Base-by-base conservation (phyloP, 306 rosid species). In the Glycine soja region DNA sequence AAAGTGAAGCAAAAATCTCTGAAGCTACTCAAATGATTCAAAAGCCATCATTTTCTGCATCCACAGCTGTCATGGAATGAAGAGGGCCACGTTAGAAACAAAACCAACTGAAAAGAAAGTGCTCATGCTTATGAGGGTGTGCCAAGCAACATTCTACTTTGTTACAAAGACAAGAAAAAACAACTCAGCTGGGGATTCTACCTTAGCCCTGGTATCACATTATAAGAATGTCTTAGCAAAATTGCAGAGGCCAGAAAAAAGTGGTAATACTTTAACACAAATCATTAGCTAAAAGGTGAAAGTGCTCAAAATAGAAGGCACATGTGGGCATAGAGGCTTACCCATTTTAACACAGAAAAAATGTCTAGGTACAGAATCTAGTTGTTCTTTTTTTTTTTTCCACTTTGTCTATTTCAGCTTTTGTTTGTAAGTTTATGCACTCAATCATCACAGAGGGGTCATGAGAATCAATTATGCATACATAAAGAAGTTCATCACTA, bases 131-230 rank as follows among this genome's bases (percentile, higher is more conserved):
- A 87, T 80, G 93, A 89, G 89, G 82, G 54, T 81, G 78, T 81
- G 71, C 74, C 80, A 92, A 90, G 94, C 92, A 92, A 92, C 90
- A 75, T 70, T 75, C 85, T 88, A 66, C 97, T 90, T 89, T 81
- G 93, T 86, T 79, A 90, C 74, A 73, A 90, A 89, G 97, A 92
- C 89, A 92, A 90, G 95, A 89, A 90, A 90, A 73, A 86, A 86
- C 90, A 90, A 86, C 92, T 81, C 89, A 88, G 61, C 75, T 57
- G 24, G 54, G 30, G 30, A 24, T 24, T 71, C 82, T 74, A 67
- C 77, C 75, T 84, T 82, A 83, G 82, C 81, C 86, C 56, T 68
- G 47, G 8, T 45, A 18, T 16, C 36, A 16, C 63, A 81, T 58
- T 59, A 61, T 59, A 58, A 79, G 54, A 46, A 53, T 59, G 34